Evolutionary conservation across 2,329 filamentous ascomycete genomes (phyloP), one percentile per base, ranked within the genome.

Genomic region (Trichoderma sp.): DNA sequence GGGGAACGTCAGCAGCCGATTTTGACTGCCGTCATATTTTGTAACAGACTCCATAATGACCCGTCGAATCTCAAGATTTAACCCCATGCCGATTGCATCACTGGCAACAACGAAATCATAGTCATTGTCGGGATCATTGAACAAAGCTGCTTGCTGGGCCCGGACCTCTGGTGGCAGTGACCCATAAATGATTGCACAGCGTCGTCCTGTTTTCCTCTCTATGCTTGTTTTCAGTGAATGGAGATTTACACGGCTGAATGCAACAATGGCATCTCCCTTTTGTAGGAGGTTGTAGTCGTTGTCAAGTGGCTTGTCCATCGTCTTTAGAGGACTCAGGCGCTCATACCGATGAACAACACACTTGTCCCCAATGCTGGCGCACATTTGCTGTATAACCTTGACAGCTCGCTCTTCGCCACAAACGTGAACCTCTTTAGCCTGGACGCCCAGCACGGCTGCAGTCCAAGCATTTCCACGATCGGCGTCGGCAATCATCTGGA

Each of bases 391-490:
- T 71, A 99, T 90, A 53, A 99, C 80, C 3, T 92, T 88, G 11
- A 97, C 91, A 0, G 91, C 89, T 53, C 96, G 87, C 71, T 92
- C 89, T 79, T 99, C 96, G 70, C 96, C 96, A 78, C 96, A 99
- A 0, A 99, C 85, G 80, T 99, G 96, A 6, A 99, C 84, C 77
- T 99, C 96, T 74, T 90, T 91, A 5, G 93, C 96, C 79, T 92
- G 90, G 0, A 97, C 86, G 43, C 96, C 96, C 5, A 99, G 83
- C 16, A 98, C 84, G 2, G 96, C 96, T 74, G 94, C 89, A 1
- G 94, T 97, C 96, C 96, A 99, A 2, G 94, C 94, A 90, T 92
- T 97, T 1, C 96, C 96, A 74, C 96, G 90, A 0, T 93, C 88
- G 0, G 78, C 71, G 75, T 94, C 90, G 19, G 88, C 90, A 73